These are phyloP conservation scores for Aspergillus brunneoviolaceus DNA, from an alignment of 2,329 filamentous ascomycete species.

Conservation along the genomic window DNA sequence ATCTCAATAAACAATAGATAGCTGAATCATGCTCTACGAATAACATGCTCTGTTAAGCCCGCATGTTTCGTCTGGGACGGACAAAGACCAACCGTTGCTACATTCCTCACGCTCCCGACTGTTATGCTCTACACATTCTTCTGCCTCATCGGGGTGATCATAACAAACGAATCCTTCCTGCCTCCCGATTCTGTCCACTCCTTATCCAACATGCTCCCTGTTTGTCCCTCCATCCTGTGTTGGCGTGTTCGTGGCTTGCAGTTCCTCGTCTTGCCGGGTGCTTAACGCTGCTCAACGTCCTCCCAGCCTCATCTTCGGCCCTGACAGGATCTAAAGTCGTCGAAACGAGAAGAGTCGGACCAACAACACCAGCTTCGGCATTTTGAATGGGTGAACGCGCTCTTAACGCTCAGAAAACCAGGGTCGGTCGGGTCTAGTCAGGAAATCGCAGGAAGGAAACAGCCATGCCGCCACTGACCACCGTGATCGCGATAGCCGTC, in stretches of 20 bases:
- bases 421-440: conserved; percentile 1
- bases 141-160: conserved; percentile 20
- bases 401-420: neutral
- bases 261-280: conserved; percentile 10
- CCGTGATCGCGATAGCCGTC: conserved; percentile 37
- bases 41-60: neutral
- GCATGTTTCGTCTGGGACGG: conserved; percentile 11
- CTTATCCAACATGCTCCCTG: conserved; percentile 13
- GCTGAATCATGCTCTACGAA: neutral
- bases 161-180: conserved; percentile 30
- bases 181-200: conserved; percentile 12
- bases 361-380: neutral
- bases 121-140: conserved; percentile 35
- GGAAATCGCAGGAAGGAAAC: neutral
- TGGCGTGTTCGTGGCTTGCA: conserved; percentile 9
- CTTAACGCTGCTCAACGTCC: conserved; percentile 4
- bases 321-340: neutral
- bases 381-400: conserved; percentile 8
- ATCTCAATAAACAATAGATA: neutral
- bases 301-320: neutral
- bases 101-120: conserved; percentile 31
- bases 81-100: conserved; percentile 20
- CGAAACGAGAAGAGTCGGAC: too few species aligned
- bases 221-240: conserved; percentile 10
- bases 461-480: conserved; percentile 35